Evolutionary conservation across 495 filamentous ascomycete species (phyloP).

Genomic region (Chaetomium fimeti): DNA sequence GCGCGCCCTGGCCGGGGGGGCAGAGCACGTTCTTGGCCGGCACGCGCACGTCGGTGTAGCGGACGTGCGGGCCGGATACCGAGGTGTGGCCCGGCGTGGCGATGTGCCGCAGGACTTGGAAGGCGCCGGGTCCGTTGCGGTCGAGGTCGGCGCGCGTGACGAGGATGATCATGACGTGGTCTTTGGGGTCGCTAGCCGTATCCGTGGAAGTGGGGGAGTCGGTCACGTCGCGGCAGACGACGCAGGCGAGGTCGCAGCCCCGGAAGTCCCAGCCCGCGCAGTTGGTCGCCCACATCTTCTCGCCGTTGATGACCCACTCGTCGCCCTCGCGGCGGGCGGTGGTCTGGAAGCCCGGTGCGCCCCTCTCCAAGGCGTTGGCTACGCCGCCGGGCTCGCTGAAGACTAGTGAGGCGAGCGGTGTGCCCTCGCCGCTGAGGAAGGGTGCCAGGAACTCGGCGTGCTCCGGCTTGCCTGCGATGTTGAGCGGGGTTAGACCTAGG

Average conservation of each 20-base stretch:
- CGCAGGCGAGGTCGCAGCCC: conserved; percentile 54
- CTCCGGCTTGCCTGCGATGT: conserved; percentile 43
- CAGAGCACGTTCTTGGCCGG: conserved; percentile 48
- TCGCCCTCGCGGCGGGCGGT: conserved; percentile 51
- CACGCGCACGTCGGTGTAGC: conserved; percentile 49
- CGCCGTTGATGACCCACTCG: conserved; percentile 56
- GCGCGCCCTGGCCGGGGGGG: conserved; percentile 42
- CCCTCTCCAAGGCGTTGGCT: conserved; percentile 54
- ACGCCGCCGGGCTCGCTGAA: conserved; percentile 53
- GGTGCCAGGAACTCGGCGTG: conserved; percentile 49
- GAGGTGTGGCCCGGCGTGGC: conserved; percentile 48
- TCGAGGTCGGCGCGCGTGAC: conserved; percentile 49
- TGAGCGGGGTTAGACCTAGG: conserved; percentile 50
- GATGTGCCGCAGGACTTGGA: conserved; percentile 45
- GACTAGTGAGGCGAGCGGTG: conserved; percentile 51
- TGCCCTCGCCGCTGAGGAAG: conserved; percentile 47
- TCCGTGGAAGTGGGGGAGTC: conserved; percentile 23
- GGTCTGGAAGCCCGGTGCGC: conserved; percentile 48
- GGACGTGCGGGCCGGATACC: conserved; percentile 47
- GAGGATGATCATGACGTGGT: conserved; percentile 49
- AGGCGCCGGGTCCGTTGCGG: conserved; percentile 40
- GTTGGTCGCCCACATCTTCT: conserved; percentile 60
- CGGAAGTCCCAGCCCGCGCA: conserved; percentile 52
- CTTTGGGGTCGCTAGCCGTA: conserved; percentile 34
- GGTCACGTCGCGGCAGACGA: conserved; percentile 50